Base-by-base conservation (phyloP, 2,329 filamentous ascomycete genomes). In the Scedosporium minutisporum region DNA sequence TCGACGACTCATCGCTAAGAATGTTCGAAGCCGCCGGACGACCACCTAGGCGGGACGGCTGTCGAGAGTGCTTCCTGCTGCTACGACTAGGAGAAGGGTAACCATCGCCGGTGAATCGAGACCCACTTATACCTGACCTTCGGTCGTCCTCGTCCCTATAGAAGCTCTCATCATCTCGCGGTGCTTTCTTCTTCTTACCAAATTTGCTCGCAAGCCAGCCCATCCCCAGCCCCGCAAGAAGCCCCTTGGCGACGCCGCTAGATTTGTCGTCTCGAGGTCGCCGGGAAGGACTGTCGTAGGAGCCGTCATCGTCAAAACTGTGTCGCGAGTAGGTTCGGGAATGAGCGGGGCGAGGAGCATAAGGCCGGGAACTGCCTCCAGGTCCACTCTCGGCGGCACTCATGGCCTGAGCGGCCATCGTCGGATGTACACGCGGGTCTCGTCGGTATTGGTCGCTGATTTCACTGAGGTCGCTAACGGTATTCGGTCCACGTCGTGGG, bases 91-190 rank as follows among this genome's bases (percentile, higher is more conserved):
- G 80, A 16, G 80, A 80, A 3, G 77, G 76, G 64, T 82, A 78
- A 27, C 87, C 87, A 70, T 92, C 89, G 29, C 85, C 88, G 2
- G 88, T 91, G 65, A 84, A 91, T 67, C 80, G 80, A 23, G 86
- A 84, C n/a, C 82, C 79, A 38, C 81, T 81, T 42, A 82, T 83
- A 4, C 89, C 82, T 23, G 85, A 82, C 61, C 85, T 81, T 66
- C 75, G 68, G 2, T 86, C 79, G 62, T 87, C 83, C 72, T 85
- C 71, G 4, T 79, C 75, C 41, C 70, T 62, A 14, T 63, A 70
- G 4, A 75, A 44, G 6, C 77, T 74, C 46, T 81, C 75, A 33
- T 80, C 79, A 59, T 80, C 81, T 64, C 81, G 81, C 61, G 76
- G 75, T 65, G 69, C 77, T 64, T 76, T 70, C 60, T 76, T 76